A percentile compares a stretch with the other conserved stretches of the same genome.
Conservation (phyloP, 495 filamentous ascomycete species). For the Lophium mytilinum region DNA sequence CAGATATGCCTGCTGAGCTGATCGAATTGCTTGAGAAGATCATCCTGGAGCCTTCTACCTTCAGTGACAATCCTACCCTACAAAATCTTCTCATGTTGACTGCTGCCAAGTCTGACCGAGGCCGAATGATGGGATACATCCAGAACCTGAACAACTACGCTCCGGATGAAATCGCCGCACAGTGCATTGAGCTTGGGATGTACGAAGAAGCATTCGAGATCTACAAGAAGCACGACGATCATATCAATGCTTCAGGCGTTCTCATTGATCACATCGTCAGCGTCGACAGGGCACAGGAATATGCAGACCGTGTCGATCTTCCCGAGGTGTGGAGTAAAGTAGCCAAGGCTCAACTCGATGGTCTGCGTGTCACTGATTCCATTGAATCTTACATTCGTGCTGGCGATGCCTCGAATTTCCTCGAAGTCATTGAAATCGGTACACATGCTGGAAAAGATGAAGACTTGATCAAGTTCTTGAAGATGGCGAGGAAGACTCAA, state of each 20-base stretch:
- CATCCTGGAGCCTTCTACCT: constrained; percentile 90
- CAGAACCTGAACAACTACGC: constrained; percentile 83
- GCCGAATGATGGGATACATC: constrained; percentile 94
- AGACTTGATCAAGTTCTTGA: constrained; percentile 92
- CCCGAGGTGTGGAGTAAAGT: constrained; percentile 99
- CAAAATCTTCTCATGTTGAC: constrained; percentile 97
- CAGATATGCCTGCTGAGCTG: constrained; percentile 85
- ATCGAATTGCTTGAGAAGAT: constrained; percentile 99
- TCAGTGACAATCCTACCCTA: constrained; percentile 92
- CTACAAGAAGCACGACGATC: constrained; percentile 93
- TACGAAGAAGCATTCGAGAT: constrained; percentile 98
- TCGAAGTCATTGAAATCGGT: constrained; percentile 91
- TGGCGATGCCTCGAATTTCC: constrained; percentile 83
- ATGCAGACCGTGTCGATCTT: constrained; percentile 89
- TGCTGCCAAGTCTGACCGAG: constrained; percentile 92
- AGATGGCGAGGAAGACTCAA: constrained; percentile 93
- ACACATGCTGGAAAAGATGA: constrained; percentile 97
- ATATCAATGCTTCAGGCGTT: constrained; percentile 78
- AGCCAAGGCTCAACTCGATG: constrained; percentile 96
- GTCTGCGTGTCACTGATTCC: constrained; percentile 83
- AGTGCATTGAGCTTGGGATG: constrained; percentile 90
- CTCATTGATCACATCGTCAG: constrained; percentile 96
- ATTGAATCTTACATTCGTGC: constrained; percentile 98
- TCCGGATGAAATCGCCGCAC: constrained; percentile 81
- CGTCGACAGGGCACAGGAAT: constrained; percentile 95